Evolutionary conservation across 108 stramenopile species (phyloP).

Genomic region (Discostella pseudostelligera): DNA sequence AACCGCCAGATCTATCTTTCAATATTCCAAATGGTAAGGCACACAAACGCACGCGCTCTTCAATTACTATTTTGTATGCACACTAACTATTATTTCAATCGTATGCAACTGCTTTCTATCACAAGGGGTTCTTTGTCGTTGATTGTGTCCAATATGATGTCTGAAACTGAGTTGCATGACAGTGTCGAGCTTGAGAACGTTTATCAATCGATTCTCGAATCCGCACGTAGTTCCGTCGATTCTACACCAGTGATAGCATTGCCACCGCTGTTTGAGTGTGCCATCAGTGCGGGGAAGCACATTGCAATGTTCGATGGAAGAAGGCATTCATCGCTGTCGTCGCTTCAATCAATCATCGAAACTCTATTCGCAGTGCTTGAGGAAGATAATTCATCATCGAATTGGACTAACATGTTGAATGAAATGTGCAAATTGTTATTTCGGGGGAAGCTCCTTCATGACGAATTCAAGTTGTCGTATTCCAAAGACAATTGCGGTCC

Average conservation of each 20-base stretch:
- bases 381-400: conserved; percentile 44
- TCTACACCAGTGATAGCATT: conserved; percentile 64
- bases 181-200: conserved; percentile 19
- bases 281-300: conserved; percentile 27
- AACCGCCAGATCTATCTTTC: conserved; percentile 59
- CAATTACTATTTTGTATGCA: neutral
- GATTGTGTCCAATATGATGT: conserved; percentile 30
- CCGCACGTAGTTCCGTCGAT: conserved; percentile 49
- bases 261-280: conserved; percentile 61
- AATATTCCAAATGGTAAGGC: conserved; percentile 62
- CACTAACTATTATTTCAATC: conserved; percentile 1
- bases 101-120: neutral
- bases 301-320: conserved; percentile 23
- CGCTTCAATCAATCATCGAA: conserved; percentile 46
- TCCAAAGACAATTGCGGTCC: conserved; percentile 12
- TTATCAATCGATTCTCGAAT: conserved; percentile 29
- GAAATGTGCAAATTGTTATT: conserved; percentile 70
- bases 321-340: conserved; percentile 30
- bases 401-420: conserved; percentile 70
- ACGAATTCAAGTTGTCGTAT: conserved; percentile 53
- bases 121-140: conserved; percentile 43
- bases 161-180: conserved; percentile 6
- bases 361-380: conserved; percentile 61
- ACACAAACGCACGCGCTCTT: conserved; percentile 11
- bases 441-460: conserved; percentile 48